A percentile compares a stretch with the other conserved stretches of the same genome.
Conservation (phyloP, 306 rosid genomes). For the Inga oerstediana region DNA sequence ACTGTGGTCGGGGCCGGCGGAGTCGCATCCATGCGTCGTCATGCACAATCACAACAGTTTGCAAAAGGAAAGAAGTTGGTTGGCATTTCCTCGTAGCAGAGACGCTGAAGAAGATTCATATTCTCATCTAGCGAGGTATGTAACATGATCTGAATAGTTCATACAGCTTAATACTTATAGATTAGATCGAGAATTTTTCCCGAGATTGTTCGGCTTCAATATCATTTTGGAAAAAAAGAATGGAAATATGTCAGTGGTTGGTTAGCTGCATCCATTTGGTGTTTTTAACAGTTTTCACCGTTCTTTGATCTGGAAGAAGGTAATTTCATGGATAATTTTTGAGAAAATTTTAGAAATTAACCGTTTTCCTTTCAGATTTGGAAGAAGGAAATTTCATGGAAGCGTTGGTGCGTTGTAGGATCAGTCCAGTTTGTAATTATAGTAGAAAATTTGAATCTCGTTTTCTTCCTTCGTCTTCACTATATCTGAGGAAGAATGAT, state of each 20-base stretch:
- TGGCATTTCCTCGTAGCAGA: neutral
- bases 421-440: conserved; percentile 20
- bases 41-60: neutral
- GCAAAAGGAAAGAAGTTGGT: neutral
- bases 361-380: conserved; percentile 17
- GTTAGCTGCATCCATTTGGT: neutral
- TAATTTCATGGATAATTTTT: neutral
- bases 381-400: conserved; percentile 44
- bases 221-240: neutral
- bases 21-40: neutral
- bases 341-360: neutral
- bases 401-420: conserved; percentile 35
- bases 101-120: neutral
- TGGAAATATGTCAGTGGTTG: neutral
- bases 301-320: too few species aligned
- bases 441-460: conserved; percentile 6
- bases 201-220: neutral
- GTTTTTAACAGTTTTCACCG: neutral
- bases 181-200: neutral
- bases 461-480: conserved; percentile 20
- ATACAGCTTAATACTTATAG: neutral
- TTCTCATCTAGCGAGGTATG: neutral
- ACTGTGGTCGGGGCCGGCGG: neutral
- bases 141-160: neutral
- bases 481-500: conserved; percentile 11